Evolutionary conservation across 1,284 basidiomycete genomes (phyloP), one percentile per base, ranked within the genome.

Genomic region (Athelia sp.): DNA sequence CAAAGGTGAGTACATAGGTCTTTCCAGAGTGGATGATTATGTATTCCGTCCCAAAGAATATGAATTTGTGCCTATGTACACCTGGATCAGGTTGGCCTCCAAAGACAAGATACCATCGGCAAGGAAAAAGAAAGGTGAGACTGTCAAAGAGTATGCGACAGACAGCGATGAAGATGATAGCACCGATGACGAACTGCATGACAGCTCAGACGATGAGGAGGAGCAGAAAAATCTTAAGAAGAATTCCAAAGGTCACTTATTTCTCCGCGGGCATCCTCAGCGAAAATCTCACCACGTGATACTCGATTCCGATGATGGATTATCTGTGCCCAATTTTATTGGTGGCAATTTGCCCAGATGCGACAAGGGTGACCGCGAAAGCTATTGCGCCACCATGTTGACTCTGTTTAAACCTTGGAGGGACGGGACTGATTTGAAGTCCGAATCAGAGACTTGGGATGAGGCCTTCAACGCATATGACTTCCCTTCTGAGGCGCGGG

Each of bases 401-500:
- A 60, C 59, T 2, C 49, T 69, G 0, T 69, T 68, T 34, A 58
- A 55, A 36, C 63, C 62, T 4, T 70, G 66, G 66, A 34, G 61
- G 14, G 53, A 46, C 13, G 64, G 65, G 0, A 9, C 21, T 2
- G 62, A 68, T 21, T 42, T 69, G 3, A 62, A 62, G 45, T 1
- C 2, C 1, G 11, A 15, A 3, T 18, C 23, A 17, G 38, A 52
- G 8, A 40, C 56, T 1, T 68, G 66, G 65, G 57, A 60, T 46
- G 57, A 60, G 8, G 49, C 56, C 6, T 67, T 62, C 51, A n/a
- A n/a, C n/a, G n/a, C n/a, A n/a, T n/a, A n/a, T n/a, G n/a, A 2
- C 1, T 4, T 29, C 32, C 56, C 36, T 4, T 48, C 0, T 58
- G 24, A 42, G 3, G 51, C 63, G 6, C 1, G 15, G 2, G 19